phyloP scores from a whole-genome alignment of 2,329 filamentous ascomycete species.

The Xylariaceae sp. region DNA sequence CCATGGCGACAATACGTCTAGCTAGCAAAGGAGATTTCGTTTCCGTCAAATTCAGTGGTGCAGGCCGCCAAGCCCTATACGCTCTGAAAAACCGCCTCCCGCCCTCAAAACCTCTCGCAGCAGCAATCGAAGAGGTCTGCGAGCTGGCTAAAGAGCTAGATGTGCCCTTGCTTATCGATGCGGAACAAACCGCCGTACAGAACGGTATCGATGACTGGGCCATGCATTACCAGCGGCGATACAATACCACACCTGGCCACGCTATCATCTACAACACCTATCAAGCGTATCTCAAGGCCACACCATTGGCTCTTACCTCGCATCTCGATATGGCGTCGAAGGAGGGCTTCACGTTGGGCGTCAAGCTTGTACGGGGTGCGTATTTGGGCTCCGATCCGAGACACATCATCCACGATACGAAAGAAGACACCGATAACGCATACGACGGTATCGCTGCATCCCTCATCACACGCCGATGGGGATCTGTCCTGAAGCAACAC shows the following conservation, averaged over 20 bases:
- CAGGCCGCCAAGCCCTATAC: conserved; percentile 68
- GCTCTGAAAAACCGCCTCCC: conserved; percentile 59
- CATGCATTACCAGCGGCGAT: conserved; percentile 69
- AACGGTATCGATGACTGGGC: conserved; percentile 78
- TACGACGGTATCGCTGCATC: conserved; percentile 70
- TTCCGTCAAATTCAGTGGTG: conserved; percentile 75
- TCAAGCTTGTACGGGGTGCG: conserved; percentile 73
- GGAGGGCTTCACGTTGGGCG: conserved; percentile 63
- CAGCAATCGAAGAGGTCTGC: conserved; percentile 72
- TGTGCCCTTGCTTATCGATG: conserved; percentile 76
- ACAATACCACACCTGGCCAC: conserved; percentile 59
- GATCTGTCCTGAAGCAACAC: conserved; percentile 43
- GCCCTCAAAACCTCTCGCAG: conserved; percentile 60
- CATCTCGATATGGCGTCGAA: conserved; percentile 58
- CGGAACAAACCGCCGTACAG: conserved; percentile 78
- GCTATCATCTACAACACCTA: conserved; percentile 79
- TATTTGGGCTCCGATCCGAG: conserved; percentile 69
- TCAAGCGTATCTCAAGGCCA: conserved; percentile 69
- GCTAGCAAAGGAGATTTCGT: conserved; percentile 68
- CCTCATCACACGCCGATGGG: conserved; percentile 63
- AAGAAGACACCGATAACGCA: conserved; percentile 64
- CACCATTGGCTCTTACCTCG: conserved; percentile 50
- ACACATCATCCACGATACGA: conserved; percentile 67
- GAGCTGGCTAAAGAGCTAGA: conserved; percentile 64
- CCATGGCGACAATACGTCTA: conserved; percentile 68